phyloP scores from a whole-genome alignment of 257 asterid species.

The Agastache rugosa region DNA sequence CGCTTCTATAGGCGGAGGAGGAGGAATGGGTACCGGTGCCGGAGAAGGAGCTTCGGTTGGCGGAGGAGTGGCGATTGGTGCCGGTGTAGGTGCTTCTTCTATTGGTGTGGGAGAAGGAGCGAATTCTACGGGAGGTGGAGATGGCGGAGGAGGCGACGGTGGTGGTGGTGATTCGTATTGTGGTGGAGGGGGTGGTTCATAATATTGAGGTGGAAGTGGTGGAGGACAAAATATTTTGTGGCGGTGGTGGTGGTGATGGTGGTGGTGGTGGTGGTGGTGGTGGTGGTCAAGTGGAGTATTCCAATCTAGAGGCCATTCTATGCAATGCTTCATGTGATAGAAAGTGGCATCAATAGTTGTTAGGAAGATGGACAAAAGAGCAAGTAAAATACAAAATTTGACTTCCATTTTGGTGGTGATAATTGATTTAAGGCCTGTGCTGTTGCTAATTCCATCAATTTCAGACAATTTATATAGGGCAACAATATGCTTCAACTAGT shows the following conservation, averaged over 20 bases:
- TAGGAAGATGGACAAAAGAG: neutral
- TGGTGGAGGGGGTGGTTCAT: constrained; percentile 13
- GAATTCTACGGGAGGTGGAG: neutral
- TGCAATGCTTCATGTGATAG: constrained; percentile 24
- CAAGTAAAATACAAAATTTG: constrained; percentile 1
- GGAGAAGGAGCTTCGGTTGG: too few species aligned
- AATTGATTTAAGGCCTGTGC: too few species aligned
- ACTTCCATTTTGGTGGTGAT: constrained; percentile 6
- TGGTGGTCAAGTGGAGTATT: neutral
- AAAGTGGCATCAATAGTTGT: constrained; percentile 21
- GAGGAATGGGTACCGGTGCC: too few species aligned
- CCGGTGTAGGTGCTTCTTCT: neutral
- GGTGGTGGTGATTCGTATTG: neutral
- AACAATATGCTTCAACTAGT: neutral
- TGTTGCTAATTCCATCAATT: neutral
- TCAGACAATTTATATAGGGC: constrained; percentile 21
- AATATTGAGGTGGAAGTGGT: constrained; percentile 6
- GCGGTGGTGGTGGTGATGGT: constrained; percentile 6
- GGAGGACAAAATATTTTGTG: constrained; percentile 10
- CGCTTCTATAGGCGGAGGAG: too few species aligned
- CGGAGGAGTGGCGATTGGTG: neutral
- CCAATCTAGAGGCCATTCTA: constrained; percentile 18
- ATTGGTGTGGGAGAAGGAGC: neutral
- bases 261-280: neutral
- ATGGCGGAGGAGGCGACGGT: neutral